A percentile compares a stretch with the other conserved stretches of the same genome.
phyloP scores from a whole-genome alignment of 805 yeast genomes.

The Geotrichum ghanense region DNA sequence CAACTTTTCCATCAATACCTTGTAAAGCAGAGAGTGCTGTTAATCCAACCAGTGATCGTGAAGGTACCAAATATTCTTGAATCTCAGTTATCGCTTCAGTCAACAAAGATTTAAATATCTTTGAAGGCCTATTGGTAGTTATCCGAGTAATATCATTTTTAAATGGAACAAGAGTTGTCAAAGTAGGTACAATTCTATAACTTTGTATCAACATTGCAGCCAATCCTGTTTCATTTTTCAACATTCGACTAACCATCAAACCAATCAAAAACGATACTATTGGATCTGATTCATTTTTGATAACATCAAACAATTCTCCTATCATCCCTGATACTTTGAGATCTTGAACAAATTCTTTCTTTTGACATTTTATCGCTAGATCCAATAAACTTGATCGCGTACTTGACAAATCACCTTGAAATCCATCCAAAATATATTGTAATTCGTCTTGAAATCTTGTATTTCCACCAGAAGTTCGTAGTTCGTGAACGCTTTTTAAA shows the following conservation, averaged over 20 bases:
- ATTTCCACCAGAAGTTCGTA: slow-evolving; percentile 11
- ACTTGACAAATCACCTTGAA: slow-evolving; percentile 3
- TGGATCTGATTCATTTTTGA: slow-evolving; percentile 6
- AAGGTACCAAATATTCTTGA: background rate
- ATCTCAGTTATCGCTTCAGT: slow-evolving; percentile 2
- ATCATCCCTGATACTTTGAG: slow-evolving; percentile 10
- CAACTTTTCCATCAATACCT: slow-evolving; percentile 3
- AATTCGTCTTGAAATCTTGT: slow-evolving; percentile 8
- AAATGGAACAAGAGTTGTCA: slow-evolving; percentile 8
- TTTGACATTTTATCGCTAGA: slow-evolving; percentile 6
- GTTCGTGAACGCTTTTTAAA: slow-evolving; percentile 7
- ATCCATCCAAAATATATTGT: slow-evolving; percentile 11
- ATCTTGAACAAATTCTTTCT: slow-evolving; percentile 7
- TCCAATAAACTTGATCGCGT: slow-evolving; percentile 9
- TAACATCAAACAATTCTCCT: slow-evolving; percentile 2
- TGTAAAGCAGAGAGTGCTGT: slow-evolving; percentile 6
- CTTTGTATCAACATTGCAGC: slow-evolving; percentile 6
- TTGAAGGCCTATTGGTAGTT: background rate
- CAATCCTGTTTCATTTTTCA: slow-evolving; percentile 9
- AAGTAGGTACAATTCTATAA: slow-evolving; percentile 2
- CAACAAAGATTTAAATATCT: slow-evolving; percentile 1
- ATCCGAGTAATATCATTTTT: slow-evolving; percentile 3
- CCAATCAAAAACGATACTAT: slow-evolving; percentile 8
- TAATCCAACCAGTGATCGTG: slow-evolving; percentile 7
- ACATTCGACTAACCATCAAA: slow-evolving; percentile 4